A percentile compares a stretch with the other conserved stretches of the same genome.
These are phyloP conservation scores for Phytophthora kernoviae DNA, from an alignment of 352 stramenopile species.

Conservation along the genomic window DNA sequence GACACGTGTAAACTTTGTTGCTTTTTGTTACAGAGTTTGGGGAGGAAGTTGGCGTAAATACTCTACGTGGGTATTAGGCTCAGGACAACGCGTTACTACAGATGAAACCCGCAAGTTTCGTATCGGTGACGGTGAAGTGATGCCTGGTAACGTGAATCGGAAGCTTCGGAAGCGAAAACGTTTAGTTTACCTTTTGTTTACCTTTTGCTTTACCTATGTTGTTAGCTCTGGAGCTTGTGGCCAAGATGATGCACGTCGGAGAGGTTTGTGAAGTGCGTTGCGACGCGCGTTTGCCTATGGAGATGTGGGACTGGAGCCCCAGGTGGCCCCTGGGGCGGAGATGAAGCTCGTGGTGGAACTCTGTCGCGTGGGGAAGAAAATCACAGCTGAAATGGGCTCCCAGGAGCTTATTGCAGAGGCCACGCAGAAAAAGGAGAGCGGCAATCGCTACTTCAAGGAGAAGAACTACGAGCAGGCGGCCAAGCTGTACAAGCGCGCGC, in stretches of 20 bases:
- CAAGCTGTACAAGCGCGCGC: constrained; percentile 83
- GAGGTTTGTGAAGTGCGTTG: constrained; percentile 76
- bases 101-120: constrained; percentile 75
- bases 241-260: constrained; percentile 82
- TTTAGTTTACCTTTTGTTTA: neutral
- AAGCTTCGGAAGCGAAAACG: neutral
- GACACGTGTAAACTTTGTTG: constrained; percentile 8
- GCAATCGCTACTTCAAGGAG: constrained; percentile 81
- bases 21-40: constrained; percentile 62
- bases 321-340: constrained; percentile 50
- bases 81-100: constrained; percentile 38
- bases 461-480: constrained; percentile 85
- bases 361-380: constrained; percentile 64
- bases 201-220: neutral
- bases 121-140: constrained; percentile 82
- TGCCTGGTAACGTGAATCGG: constrained; percentile 52
- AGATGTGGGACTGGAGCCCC: constrained; percentile 59
- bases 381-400: constrained; percentile 76
- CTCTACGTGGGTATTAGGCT: constrained; percentile 59
- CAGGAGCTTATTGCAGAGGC: constrained; percentile 76
- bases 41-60: constrained; percentile 81
- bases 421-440: constrained; percentile 84
- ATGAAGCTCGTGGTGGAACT: constrained; percentile 69
- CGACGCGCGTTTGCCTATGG: constrained; percentile 78
- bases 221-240: constrained; percentile 71